Evolutionary conservation across 306 rosid species (phyloP).

Genomic region (Vigna mungo): DNA sequence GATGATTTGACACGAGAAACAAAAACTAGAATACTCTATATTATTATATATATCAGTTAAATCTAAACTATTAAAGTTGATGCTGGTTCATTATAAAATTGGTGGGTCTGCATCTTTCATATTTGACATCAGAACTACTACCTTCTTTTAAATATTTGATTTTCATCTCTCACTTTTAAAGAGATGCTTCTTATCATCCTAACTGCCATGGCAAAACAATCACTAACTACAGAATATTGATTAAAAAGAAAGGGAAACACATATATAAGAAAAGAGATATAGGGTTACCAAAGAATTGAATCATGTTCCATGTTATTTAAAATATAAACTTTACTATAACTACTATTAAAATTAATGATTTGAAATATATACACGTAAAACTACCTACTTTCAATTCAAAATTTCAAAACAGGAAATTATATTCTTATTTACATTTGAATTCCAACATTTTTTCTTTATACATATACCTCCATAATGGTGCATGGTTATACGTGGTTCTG

Average conservation of each 20-base stretch:
- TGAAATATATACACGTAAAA: no score
- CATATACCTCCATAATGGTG: neutral
- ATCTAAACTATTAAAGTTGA: neutral
- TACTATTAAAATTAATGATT: no score
- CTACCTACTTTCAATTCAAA: no score
- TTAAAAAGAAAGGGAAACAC: no score
- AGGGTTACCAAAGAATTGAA: no score
- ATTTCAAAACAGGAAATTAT: no score
- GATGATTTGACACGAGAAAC: neutral
- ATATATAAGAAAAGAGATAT: no score
- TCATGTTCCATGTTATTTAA: neutral
- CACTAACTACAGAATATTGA: no score
- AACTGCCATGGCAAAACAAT: neutral
- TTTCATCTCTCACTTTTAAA: no score
- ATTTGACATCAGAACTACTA: slow-evolving; percentile 45
- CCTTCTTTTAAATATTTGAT: neutral
- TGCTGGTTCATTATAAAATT: neutral
- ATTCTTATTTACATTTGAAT: no score
- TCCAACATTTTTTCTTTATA: no score
- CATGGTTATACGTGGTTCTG: neutral
- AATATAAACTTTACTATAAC: neutral
- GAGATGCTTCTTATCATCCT: neutral
- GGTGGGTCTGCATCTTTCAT: slow-evolving; percentile 36
- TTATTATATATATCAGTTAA: neutral
- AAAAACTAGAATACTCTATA: neutral